phyloP scores from a whole-genome alignment of 1,284 basidiomycete genomes.

The Microbotryum violaceum region DNA sequence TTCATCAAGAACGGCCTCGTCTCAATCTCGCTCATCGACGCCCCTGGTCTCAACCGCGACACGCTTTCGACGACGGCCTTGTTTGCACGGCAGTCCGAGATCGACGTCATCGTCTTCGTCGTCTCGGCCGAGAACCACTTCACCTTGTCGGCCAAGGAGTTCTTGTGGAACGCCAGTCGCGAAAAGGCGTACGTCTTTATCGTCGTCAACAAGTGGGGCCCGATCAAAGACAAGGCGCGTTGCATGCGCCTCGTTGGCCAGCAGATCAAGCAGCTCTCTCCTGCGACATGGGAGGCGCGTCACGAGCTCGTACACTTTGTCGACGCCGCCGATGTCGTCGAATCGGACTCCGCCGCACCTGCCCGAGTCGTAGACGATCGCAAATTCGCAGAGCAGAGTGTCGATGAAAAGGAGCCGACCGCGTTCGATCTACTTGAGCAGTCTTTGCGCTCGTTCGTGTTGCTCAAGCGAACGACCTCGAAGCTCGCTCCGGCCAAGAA shows the following conservation, averaged over 20 bases:
- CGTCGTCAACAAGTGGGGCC: slow-evolving; percentile 97
- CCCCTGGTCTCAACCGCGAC: slow-evolving; percentile 94
- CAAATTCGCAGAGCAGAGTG: slow-evolving; percentile 5
- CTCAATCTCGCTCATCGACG: slow-evolving; percentile 97
- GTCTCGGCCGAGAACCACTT: slow-evolving; percentile 99
- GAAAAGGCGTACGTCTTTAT: slow-evolving; percentile 99
- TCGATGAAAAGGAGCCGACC: slow-evolving; percentile 38
- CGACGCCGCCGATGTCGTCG: slow-evolving; percentile 50
- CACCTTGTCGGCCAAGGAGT: slow-evolving; percentile 90
- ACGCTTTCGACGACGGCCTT: slow-evolving; percentile 91
- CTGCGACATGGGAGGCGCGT: slow-evolving; percentile 82
- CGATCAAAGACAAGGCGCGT: slow-evolving; percentile 91
- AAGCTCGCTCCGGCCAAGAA: slow-evolving; percentile 94
- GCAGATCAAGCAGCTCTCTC: slow-evolving; percentile 87
- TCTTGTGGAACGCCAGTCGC: slow-evolving; percentile 84
- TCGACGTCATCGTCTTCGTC: slow-evolving; percentile 97
- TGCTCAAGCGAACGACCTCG: slow-evolving; percentile 87
- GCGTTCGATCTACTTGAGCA: slow-evolving; percentile 83
- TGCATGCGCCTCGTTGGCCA: slow-evolving; percentile 84
- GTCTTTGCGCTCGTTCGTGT: slow-evolving; percentile 88
- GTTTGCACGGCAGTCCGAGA: slow-evolving; percentile 94
- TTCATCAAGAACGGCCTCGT: slow-evolving; percentile 93
- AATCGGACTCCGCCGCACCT: slow-evolving; percentile 21
- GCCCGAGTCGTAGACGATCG: slow-evolving; percentile 2
- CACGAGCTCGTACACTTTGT: slow-evolving; percentile 97